phyloP scores from a whole-genome alignment of 2,329 filamentous ascomycete species.

The Pezicula carpinea region DNA sequence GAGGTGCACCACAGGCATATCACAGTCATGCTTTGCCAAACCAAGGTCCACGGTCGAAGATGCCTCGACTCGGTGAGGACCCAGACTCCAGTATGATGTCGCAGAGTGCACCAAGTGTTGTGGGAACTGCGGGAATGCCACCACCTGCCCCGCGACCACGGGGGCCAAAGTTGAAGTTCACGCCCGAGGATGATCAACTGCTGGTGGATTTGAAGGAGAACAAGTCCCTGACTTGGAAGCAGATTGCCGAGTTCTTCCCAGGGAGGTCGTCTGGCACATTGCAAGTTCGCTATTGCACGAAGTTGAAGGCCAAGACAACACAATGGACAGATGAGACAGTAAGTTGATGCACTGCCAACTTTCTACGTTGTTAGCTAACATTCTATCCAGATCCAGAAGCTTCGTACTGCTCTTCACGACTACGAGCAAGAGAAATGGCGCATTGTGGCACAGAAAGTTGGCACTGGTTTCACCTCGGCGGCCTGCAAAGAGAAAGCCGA shows the following conservation, averaged over 20 bases:
- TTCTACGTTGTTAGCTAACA: slow-evolving; percentile 15
- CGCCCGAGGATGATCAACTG: slow-evolving; percentile 82
- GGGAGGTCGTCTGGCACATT: slow-evolving; percentile 85
- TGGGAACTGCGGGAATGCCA: slow-evolving; percentile 85
- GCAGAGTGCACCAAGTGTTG: slow-evolving; percentile 73
- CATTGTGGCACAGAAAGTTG: slow-evolving; percentile 85
- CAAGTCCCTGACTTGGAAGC: slow-evolving; percentile 93
- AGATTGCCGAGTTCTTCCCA: slow-evolving; percentile 95
- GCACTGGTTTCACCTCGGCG: slow-evolving; percentile 80
- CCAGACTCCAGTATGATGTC: slow-evolving; percentile 36
- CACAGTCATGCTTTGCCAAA: slow-evolving; percentile 81
- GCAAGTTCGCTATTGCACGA: slow-evolving; percentile 92
- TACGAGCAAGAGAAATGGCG: slow-evolving; percentile 93
- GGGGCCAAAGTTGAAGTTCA: slow-evolving; percentile 91
- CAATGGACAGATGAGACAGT: slow-evolving; percentile 94
- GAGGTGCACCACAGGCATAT: slow-evolving; percentile 34
- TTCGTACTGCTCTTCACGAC: slow-evolving; percentile 72
- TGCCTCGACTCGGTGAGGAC: slow-evolving; percentile 55
- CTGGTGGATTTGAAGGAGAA: slow-evolving; percentile 91
- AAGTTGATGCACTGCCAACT: slow-evolving; percentile 32
- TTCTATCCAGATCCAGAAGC: slow-evolving; percentile 62
- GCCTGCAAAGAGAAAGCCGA: slow-evolving; percentile 67
- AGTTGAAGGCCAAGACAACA: slow-evolving; percentile 88
- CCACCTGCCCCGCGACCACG: slow-evolving; percentile 73
- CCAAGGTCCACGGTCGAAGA: slow-evolving; percentile 63